Evolutionary conservation across 192 early-diverging fungal species (phyloP), one percentile per base, ranked within the genome.

Genomic region (Chytriomyces sp.): DNA sequence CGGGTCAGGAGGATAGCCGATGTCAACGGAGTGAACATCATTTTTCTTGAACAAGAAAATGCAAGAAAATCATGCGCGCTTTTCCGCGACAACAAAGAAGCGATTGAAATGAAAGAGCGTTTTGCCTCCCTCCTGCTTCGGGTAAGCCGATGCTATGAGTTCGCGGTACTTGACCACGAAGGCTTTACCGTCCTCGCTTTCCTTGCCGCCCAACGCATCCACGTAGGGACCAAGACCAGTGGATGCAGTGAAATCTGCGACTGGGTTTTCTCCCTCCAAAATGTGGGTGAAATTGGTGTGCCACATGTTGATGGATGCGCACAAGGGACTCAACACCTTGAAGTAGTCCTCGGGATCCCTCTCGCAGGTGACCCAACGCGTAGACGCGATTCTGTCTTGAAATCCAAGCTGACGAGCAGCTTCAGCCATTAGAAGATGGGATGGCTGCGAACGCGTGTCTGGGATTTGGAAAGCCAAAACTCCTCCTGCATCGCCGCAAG

Each of bases 351-450:
- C 12, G 25, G 52, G 4, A 36, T 68, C 65, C 22, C 33, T 28
- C 39, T 68, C 65, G 52, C 52, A 55, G 8, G 65, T 68, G n/a
- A 68, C 65, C 65, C 65, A 68, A n/a, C 65, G 44, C n/a, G 65
- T 68, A 6, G 41, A 7, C 17, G 19, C n/a, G n/a, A 64, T 64
- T 2, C 62, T n/a, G 5, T 44, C 62, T 41, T 7, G 2, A 1
- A 64, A 44, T 25, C 62, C 62, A 6, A 64, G 40, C 28, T 39
- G 22, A 25, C 49, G 31, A 32, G 65, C 65, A n/a, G 65, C 44
- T 53, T 53, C 34, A 17, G 5, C 17, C 65, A 68, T 68, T 22
- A 68, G 65, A 19, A 68, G 52, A 33, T 68, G 65, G 12, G 52
- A 55, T 8, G 44, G 44, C n/a, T 68, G 65, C 12, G 10, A 7